phyloP scores from a whole-genome alignment of 768 basidiomycete species.

The Boletus edulis region DNA sequence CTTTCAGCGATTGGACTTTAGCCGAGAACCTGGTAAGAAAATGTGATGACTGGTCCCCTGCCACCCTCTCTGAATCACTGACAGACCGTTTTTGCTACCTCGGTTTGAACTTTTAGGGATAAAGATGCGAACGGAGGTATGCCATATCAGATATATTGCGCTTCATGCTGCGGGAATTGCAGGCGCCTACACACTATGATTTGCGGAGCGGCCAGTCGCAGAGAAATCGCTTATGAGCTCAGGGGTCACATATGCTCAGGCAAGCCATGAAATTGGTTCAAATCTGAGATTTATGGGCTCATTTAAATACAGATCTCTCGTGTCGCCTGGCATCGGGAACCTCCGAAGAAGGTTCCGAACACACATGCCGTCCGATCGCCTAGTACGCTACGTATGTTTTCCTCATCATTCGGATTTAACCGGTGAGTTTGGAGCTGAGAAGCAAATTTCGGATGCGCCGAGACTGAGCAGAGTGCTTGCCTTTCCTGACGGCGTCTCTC shows the following conservation, averaged over 20 bases:
- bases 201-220: conserved; percentile 1
- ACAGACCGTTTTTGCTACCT: background rate
- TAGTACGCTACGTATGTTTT: conserved; percentile 7
- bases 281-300: conserved; percentile 32
- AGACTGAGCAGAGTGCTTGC: background rate
- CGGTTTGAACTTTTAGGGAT: background rate
- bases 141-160: background rate
- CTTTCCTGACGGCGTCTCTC: conserved; percentile 19
- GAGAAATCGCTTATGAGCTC: conserved; percentile 15
- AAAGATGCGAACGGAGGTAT: background rate
- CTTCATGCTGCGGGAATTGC: background rate
- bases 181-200: background rate
- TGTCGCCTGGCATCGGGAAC: conserved; percentile 20
- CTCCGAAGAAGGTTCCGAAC: conserved; percentile 18
- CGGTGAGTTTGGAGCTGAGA: conserved; percentile 9
- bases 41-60: background rate
- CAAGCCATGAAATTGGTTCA: conserved; percentile 9
- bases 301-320: conserved; percentile 15
- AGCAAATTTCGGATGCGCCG: background rate
- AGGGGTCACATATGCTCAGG: conserved; percentile 18
- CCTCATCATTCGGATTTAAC: conserved; percentile 11
- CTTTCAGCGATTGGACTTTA: background rate
- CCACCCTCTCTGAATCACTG: background rate
- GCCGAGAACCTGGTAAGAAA: background rate
- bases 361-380: conserved; percentile 15